Conservation (phyloP, 345 rosid species). For the Pugionium dolabratum region DNA sequence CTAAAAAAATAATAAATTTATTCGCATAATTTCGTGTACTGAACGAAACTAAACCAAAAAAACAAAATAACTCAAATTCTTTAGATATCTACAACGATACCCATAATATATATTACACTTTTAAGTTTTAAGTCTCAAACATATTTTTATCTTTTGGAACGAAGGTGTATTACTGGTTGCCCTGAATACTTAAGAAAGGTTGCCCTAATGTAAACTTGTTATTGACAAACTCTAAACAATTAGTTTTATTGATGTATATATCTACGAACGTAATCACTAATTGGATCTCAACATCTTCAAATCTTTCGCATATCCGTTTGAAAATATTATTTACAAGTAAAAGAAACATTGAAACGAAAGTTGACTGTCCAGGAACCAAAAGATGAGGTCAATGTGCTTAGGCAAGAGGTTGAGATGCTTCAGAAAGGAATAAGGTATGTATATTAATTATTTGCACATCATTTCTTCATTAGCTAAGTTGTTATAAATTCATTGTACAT, state of each 20-base stretch:
- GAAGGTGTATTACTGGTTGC: constrained; percentile 21
- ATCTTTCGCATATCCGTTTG: not conserved
- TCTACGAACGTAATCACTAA: not conserved
- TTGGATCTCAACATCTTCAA: constrained; percentile 2
- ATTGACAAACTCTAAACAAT: constrained; percentile 16
- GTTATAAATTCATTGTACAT: not conserved
- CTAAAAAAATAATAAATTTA: too few species aligned
- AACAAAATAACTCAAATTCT: constrained; percentile 6
- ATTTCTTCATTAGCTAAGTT: not conserved
- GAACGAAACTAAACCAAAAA: too few species aligned
- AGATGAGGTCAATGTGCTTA: constrained; percentile 64
- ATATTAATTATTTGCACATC: not conserved
- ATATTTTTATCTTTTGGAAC: constrained; percentile 1
- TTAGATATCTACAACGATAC: constrained; percentile 14
- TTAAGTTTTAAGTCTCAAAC: not conserved
- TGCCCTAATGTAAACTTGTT: constrained; percentile 28
- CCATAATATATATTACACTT: constrained; percentile 3
- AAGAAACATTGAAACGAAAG: constrained; percentile 9
- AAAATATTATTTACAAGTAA: not conserved
- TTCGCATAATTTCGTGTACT: too few species aligned
- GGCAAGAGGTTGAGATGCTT: constrained; percentile 69
- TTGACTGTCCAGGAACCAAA: constrained; percentile 51
- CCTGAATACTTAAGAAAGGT: constrained; percentile 1
- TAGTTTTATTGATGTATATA: constrained; percentile 4
- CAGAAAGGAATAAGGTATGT: constrained; percentile 73